These are phyloP conservation scores for Sisymbrium altissimum DNA, from an alignment of 345 rosid species.

Conservation along the genomic window DNA sequence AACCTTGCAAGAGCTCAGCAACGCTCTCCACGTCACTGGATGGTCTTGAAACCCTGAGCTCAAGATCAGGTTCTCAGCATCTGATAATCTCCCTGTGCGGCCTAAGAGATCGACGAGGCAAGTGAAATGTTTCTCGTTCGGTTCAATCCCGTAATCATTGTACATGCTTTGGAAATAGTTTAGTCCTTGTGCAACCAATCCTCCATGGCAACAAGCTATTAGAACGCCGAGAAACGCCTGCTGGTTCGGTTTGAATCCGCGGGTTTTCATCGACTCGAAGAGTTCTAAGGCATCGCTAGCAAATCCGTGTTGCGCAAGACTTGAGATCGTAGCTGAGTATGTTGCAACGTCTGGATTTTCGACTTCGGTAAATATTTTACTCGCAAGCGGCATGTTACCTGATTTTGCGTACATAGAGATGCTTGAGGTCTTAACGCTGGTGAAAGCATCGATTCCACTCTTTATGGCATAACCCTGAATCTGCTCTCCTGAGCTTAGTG, in stretches of 20 bases:
- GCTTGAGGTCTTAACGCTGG: slow-evolving; percentile 43
- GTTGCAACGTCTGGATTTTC: slow-evolving; percentile 44
- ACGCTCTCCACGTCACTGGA: slow-evolving; percentile 52
- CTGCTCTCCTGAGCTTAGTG: slow-evolving; percentile 45
- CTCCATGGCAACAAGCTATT: slow-evolving; percentile 55
- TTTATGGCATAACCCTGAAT: slow-evolving; percentile 45
- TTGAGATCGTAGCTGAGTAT: slow-evolving; percentile 52
- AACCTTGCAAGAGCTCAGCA: slow-evolving; percentile 50
- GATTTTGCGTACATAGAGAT: slow-evolving; percentile 53
- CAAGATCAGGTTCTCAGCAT: slow-evolving; percentile 43
- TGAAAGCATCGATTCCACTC: slow-evolving; percentile 44
- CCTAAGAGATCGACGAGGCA: slow-evolving; percentile 49
- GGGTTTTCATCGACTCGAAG: slow-evolving; percentile 40
- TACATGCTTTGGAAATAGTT: slow-evolving; percentile 43
- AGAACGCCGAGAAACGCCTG: slow-evolving; percentile 42
- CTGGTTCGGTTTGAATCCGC: slow-evolving; percentile 38
- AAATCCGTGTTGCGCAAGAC: slow-evolving; percentile 50
- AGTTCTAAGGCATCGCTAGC: slow-evolving; percentile 39
- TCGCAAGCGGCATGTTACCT: slow-evolving; percentile 41
- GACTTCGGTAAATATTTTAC: slow-evolving; percentile 29
- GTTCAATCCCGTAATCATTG: slow-evolving; percentile 25
- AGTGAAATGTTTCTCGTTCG: slow-evolving; percentile 42
- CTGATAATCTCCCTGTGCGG: slow-evolving; percentile 44
- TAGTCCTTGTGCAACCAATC: slow-evolving; percentile 46
- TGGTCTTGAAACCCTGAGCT: slow-evolving; percentile 39